phyloP scores from a whole-genome alignment of 345 rosid species.

The Citrus medica region DNA sequence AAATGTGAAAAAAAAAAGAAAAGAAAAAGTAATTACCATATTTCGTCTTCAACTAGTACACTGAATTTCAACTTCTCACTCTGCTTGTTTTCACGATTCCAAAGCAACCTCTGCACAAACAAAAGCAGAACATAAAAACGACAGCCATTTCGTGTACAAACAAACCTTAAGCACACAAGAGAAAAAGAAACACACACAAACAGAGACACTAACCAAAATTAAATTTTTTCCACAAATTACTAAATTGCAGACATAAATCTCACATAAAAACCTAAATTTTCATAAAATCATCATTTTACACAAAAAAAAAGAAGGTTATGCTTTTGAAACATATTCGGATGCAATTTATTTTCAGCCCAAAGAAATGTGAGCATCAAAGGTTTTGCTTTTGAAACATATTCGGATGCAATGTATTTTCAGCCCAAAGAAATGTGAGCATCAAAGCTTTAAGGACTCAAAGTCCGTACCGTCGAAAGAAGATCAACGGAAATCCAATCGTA shows the following conservation, averaged over 20 bases:
- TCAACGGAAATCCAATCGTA: constrained; percentile 20
- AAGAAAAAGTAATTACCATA: constrained; percentile 14
- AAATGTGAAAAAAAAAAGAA: too few species aligned
- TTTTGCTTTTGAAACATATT: not conserved
- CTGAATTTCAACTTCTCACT: not conserved
- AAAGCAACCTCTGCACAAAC: constrained; percentile 2
- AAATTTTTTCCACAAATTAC: not conserved
- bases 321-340: not conserved
- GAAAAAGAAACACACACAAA: not conserved
- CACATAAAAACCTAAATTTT: not conserved
- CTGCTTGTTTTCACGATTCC: not conserved
- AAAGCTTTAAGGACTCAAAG: not conserved
- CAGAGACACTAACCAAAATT: not conserved
- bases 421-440: not conserved
- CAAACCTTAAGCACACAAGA: not conserved
- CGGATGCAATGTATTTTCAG: not conserved
- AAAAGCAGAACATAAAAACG: not conserved
- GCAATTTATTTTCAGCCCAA: not conserved
- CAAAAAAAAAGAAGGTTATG: not conserved
- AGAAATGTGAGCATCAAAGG: not conserved
- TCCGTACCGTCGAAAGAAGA: constrained; percentile 21
- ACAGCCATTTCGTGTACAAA: not conserved
- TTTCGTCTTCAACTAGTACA: not conserved
- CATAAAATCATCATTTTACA: not conserved
- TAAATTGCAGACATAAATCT: not conserved